Percentiles rank a stretch among this genome's conserved stretches.
Conservation (phyloP, 2,329 filamentous ascomycete species). For the Lachnellula hyalina region DNA sequence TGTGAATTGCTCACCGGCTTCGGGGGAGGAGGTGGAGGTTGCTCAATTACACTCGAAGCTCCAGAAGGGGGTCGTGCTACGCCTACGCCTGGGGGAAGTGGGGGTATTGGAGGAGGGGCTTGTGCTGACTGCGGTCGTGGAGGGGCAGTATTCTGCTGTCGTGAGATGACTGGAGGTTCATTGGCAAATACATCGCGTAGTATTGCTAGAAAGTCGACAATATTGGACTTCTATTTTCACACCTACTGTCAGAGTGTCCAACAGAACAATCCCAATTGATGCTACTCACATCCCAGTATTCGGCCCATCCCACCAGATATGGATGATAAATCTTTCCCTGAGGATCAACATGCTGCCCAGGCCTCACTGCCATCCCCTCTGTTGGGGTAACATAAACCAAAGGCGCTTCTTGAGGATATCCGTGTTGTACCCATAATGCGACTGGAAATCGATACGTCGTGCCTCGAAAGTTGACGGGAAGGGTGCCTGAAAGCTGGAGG, state of each 20-base stretch:
- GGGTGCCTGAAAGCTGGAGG: conserved; percentile 76
- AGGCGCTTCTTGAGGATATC: conserved; percentile 80
- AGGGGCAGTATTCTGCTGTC: conserved; percentile 48
- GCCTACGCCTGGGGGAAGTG: conserved; percentile 64
- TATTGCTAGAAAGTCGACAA: conserved; percentile 77
- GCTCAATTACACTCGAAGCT: conserved; percentile 29
- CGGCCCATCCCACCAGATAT: conserved; percentile 83
- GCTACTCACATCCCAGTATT: conserved; percentile 82
- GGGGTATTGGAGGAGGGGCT: conserved; percentile 64
- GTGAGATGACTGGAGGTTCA: conserved; percentile 84
- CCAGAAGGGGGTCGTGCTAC: conserved; percentile 39
- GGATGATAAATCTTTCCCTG: conserved; percentile 95
- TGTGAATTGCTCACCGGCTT: conserved; percentile 23
- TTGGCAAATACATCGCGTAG: conserved; percentile 86
- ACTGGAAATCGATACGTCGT: conserved; percentile 87
- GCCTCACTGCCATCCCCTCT: conserved; percentile 80
- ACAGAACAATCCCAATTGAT: neutral
- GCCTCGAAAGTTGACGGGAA: conserved; percentile 89
- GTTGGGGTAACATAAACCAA: conserved; percentile 85
- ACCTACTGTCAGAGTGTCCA: neutral
- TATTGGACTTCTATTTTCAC: conserved; percentile 63
- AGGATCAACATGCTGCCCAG: conserved; percentile 89
- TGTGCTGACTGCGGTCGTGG: conserved; percentile 32
- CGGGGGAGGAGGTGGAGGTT: conserved; percentile 30
- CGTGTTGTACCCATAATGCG: conserved; percentile 87